phyloP scores from a whole-genome alignment of 345 rosid species.

The Diplotaxis tenuifolia region DNA sequence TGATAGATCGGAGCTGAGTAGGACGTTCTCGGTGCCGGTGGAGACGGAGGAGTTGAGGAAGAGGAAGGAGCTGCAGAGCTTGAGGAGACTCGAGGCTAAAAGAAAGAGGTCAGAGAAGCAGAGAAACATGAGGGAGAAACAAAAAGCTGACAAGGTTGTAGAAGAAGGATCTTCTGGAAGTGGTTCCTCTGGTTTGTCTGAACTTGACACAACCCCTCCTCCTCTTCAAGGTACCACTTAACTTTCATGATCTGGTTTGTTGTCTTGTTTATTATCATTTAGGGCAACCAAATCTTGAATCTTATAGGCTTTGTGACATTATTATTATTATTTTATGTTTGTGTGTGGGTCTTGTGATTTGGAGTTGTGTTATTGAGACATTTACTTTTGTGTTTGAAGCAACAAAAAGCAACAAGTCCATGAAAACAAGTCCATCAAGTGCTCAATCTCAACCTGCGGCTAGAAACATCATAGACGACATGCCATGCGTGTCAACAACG shows the following conservation, averaged over 20 bases:
- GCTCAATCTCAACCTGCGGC: slow-evolving; percentile 29
- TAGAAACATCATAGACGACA: slow-evolving; percentile 56
- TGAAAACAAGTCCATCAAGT: slow-evolving; percentile 49
- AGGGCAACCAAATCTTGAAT: too few relatives aligned
- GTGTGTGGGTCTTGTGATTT: background rate
- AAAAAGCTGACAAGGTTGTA: background rate
- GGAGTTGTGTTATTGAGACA: background rate
- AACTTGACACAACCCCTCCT: slow-evolving; percentile 41
- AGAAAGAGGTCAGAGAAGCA: slow-evolving; percentile 75
- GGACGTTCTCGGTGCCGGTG: slow-evolving; percentile 65
- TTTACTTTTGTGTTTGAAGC: slow-evolving; percentile 39
- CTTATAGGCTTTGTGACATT: too few relatives aligned
- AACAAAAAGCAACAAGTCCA: slow-evolving; percentile 40
- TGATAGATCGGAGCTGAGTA: slow-evolving; percentile 41
- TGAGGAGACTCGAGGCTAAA: slow-evolving; percentile 72
- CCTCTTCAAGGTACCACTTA: slow-evolving; percentile 46
- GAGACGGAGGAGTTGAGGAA: slow-evolving; percentile 72
- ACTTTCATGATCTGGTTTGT: background rate
- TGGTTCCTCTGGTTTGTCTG: slow-evolving; percentile 60
- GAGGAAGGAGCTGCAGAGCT: slow-evolving; percentile 63
- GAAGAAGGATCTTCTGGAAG: slow-evolving; percentile 58
- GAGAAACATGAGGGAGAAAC: slow-evolving; percentile 41
- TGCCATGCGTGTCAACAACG: slow-evolving; percentile 81
- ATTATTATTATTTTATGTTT: too few relatives aligned
- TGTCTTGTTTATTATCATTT: too few relatives aligned